Evolutionary conservation across 192 early-diverging fungal genomes (phyloP).

Genomic region (Rhizophagus prolifer): DNA sequence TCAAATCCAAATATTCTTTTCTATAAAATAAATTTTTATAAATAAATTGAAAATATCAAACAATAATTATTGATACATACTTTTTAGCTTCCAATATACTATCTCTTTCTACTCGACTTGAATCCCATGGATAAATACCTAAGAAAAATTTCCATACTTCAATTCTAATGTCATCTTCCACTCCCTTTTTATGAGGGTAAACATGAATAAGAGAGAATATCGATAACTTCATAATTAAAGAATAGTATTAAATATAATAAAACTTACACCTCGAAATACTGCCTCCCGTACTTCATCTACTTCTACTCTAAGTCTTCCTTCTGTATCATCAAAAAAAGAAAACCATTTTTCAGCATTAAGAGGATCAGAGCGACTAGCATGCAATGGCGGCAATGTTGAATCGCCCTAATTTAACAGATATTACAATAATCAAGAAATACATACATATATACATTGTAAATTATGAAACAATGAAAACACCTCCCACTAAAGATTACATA

Average conservation of each 20-base stretch:
- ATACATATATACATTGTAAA: background rate
- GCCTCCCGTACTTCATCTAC: slow-evolving; percentile 53
- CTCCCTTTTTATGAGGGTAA: slow-evolving; percentile 61
- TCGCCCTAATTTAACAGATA: slow-evolving; percentile 35
- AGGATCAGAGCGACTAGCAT: slow-evolving; percentile 50
- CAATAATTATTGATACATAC: slow-evolving; percentile 39
- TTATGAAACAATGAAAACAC: background rate
- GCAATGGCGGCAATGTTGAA: slow-evolving; percentile 44
- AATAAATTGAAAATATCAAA: background rate
- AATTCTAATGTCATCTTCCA: slow-evolving; percentile 76
- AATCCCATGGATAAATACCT: slow-evolving; percentile 81
- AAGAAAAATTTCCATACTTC: slow-evolving; percentile 91
- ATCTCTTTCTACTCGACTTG: slow-evolving; percentile 69
- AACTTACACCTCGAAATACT: slow-evolving; percentile 60
- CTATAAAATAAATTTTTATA: slow-evolving; percentile 31
- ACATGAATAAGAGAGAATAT: background rate
- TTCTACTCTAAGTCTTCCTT: slow-evolving; percentile 49
- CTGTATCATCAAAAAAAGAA: slow-evolving; percentile 65
- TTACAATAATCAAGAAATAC: too few relatives aligned
- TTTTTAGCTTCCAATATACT: slow-evolving; percentile 48
- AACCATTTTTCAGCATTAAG: slow-evolving; percentile 70
- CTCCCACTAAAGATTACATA: slow-evolving; percentile 7
- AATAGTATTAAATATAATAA: background rate
- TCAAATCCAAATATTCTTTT: slow-evolving; percentile 63
- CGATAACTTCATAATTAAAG: background rate